These are phyloP conservation scores for Carex kokanica DNA, from an alignment of 176 grass and related monocot genomes.

Conservation along the genomic window DNA sequence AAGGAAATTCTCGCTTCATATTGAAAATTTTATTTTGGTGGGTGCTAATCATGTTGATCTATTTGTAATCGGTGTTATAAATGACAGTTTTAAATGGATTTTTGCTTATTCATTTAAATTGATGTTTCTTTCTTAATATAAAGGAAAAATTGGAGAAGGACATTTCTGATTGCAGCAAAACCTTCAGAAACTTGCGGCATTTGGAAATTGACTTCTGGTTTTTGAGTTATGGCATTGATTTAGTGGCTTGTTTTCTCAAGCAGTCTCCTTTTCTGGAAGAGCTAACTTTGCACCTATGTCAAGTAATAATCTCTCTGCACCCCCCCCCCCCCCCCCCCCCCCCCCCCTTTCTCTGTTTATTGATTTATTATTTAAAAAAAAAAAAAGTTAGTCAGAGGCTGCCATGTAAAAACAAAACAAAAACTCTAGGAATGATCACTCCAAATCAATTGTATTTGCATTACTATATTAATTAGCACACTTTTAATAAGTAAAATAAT, in stretches of 20 bases:
- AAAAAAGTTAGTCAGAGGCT: no score
- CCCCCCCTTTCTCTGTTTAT: no score
- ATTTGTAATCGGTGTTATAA: not conserved
- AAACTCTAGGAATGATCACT: no score
- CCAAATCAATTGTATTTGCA: no score
- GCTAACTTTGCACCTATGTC: not conserved
- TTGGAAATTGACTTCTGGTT: not conserved
- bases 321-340: not conserved
- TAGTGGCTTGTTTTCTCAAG: not conserved
- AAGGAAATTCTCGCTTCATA: not conserved
- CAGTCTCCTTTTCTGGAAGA: not conserved
- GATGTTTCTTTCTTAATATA: no score
- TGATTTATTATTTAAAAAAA: no score
- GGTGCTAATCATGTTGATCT: not conserved
- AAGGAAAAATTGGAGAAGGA: not conserved
- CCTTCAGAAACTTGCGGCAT: not conserved
- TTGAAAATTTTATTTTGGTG: not conserved
- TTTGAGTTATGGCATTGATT: not conserved
- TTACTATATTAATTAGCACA: no score
- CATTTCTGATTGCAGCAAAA: not conserved
- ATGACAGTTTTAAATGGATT: not conserved
- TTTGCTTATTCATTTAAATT: not conserved
- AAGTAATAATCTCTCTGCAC: not conserved
- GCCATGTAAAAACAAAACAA: no score
- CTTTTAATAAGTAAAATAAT: no score